Conservation (phyloP, 306 rosid species). For the Acmispon strigosus region DNA sequence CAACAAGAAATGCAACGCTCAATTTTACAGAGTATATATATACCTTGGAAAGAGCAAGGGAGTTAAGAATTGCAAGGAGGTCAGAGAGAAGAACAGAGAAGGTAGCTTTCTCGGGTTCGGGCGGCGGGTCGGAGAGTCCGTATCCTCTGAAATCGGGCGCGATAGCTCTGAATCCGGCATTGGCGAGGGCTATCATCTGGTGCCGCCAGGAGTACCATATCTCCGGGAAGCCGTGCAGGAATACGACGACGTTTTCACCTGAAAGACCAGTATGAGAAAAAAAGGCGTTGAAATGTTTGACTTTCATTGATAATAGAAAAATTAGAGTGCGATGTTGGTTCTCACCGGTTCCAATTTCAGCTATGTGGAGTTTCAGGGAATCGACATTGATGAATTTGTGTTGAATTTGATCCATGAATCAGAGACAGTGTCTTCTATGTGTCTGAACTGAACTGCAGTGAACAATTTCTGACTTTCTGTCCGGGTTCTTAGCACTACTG, state of each 20-base stretch:
- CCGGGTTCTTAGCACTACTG: too few species aligned
- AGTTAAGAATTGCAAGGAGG: conserved; percentile 49
- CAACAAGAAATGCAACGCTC: too few species aligned
- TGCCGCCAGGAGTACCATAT: conserved; percentile 95
- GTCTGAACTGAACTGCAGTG: not conserved
- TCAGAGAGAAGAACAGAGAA: conserved; percentile 32
- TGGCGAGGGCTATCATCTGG: conserved; percentile 67
- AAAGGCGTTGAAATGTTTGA: not conserved
- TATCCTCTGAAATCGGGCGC: conserved; percentile 67
- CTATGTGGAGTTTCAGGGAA: conserved; percentile 55
- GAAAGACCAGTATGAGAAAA: not conserved
- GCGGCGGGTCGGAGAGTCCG: conserved; percentile 64
- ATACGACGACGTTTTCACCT: conserved; percentile 60
- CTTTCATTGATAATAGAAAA: not conserved
- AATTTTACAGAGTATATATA: not conserved
- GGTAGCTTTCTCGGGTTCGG: conserved; percentile 35
- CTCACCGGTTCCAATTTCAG: conserved; percentile 61
- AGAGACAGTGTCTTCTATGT: not conserved
- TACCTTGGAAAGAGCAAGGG: conserved; percentile 50
- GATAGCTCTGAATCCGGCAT: conserved; percentile 62
- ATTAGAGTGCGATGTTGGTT: not conserved
- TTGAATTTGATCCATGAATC: conserved; percentile 37
- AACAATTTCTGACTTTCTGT: not conserved
- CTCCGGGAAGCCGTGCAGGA: conserved; percentile 80
- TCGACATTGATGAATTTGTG: conserved; percentile 49